Percentiles rank a stretch among this genome's conserved stretches.
Evolutionary conservation across 2,329 filamentous ascomycete genomes (phyloP).

Genomic region (Didymella keratinophila): DNA sequence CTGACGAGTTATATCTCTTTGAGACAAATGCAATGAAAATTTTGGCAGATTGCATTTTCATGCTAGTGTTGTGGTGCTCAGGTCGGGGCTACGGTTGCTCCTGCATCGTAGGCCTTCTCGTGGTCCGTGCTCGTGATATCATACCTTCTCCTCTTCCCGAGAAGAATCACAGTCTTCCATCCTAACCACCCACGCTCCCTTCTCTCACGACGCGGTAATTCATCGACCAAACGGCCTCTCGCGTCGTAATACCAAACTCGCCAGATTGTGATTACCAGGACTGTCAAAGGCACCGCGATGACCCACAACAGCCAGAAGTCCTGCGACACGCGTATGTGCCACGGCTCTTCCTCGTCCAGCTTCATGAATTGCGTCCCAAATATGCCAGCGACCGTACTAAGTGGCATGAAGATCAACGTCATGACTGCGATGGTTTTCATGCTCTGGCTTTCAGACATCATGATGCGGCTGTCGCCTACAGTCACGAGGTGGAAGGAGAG

Average conservation of each 20-base stretch:
- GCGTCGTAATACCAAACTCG: slow-evolving; percentile 35
- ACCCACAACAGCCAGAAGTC: slow-evolving; percentile 45
- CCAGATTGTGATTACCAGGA: slow-evolving; percentile 33
- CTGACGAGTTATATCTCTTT: too few species aligned
- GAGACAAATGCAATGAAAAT: too few species aligned
- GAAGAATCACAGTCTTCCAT: slow-evolving; percentile 20
- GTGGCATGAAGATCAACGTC: slow-evolving; percentile 55
- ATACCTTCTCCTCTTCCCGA: not conserved
- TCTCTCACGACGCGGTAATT: slow-evolving; percentile 4
- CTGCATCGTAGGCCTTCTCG: slow-evolving; percentile 6
- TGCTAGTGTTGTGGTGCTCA: not conserved
- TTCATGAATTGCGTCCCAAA: slow-evolving; percentile 44
- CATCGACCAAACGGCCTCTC: slow-evolving; percentile 23
- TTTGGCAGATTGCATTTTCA: not conserved
- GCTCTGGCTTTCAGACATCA: slow-evolving; percentile 51
- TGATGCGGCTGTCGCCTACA: slow-evolving; percentile 48
- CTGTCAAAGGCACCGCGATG: slow-evolving; percentile 36
- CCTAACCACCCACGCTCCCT: slow-evolving; percentile 18
- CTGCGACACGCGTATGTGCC: slow-evolving; percentile 34
- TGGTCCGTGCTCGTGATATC: not conserved
- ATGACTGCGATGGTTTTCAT: slow-evolving; percentile 58
- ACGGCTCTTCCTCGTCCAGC: slow-evolving; percentile 29
- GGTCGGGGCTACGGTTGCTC: not conserved
- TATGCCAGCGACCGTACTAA: slow-evolving; percentile 44
- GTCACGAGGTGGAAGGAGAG: slow-evolving; percentile 53